These are phyloP conservation scores for Phialemonium atrogriseum DNA, from an alignment of 2,329 filamentous ascomycete species.

Conservation along the genomic window DNA sequence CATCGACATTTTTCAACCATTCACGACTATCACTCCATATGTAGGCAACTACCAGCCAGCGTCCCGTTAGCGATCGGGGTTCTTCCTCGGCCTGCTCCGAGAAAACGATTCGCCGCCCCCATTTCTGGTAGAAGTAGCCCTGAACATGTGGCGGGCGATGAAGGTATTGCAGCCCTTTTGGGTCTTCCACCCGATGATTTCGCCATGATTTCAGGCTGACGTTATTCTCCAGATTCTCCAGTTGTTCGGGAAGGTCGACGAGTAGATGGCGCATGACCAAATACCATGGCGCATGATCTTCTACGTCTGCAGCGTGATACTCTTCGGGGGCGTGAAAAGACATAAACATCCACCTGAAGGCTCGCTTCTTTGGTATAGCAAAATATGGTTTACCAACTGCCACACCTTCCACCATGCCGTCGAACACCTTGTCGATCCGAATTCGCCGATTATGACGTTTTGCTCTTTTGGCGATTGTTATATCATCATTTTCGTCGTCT, in stretches of 20 bases:
- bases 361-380: too few species aligned
- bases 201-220: slow-evolving; percentile 6
- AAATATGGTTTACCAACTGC: too few species aligned
- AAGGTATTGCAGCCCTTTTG: too few species aligned
- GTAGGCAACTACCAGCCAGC: slow-evolving; percentile 7
- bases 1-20: slow-evolving; percentile 4
- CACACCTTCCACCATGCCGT: too few species aligned
- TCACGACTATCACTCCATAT: slow-evolving; percentile 6
- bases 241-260: slow-evolving; percentile 6
- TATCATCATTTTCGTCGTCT: too few species aligned
- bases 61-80: slow-evolving; percentile 3
- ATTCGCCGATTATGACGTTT: too few species aligned
- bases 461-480: too few species aligned
- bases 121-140: too few species aligned
- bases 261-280: slow-evolving; percentile 4
- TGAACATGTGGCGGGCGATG: too few species aligned
- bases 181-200: slow-evolving; percentile 2
- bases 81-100: too few species aligned
- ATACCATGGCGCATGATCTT: slow-evolving; percentile 4
- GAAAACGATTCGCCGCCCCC: too few species aligned
- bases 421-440: too few species aligned
- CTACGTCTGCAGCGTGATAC: slow-evolving; percentile 5
- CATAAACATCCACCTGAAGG: slow-evolving; percentile 6
- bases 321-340: slow-evolving; percentile 6
- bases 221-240: slow-evolving; percentile 6